Evolutionary conservation across 1,284 basidiomycete species (phyloP).

Genomic region (Melampsora americana): DNA sequence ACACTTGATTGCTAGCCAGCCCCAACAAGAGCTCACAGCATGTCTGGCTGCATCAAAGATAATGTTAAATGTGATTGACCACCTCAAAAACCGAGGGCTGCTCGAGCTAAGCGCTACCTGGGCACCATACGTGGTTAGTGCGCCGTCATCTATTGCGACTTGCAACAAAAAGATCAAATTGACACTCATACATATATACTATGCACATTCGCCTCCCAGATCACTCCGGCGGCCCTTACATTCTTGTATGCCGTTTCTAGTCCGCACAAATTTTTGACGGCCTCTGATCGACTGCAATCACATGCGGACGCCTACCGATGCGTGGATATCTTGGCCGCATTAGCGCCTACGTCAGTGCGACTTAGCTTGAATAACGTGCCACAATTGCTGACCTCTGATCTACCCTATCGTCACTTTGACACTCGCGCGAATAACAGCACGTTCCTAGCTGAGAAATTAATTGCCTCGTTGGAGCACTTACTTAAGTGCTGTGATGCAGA

Average conservation of each 20-base stretch:
- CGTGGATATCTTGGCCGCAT: conserved; percentile 5
- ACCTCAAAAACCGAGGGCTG: conserved; percentile 2
- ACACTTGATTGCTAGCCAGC: conserved; percentile 1
- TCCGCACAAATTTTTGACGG: neutral
- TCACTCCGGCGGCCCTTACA: conserved; percentile 14
- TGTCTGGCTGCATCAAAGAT: conserved; percentile 6
- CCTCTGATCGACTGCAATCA: conserved; percentile 10
- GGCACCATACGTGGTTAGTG: conserved; percentile 12
- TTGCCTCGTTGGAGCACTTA: neutral
- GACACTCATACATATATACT: neutral
- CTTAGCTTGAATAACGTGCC: too few relatives aligned
- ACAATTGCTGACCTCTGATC: too few relatives aligned
- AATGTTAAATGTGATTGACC: conserved; percentile 16
- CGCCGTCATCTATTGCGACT: neutral
- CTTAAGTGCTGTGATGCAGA: neutral
- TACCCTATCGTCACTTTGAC: too few relatives aligned
- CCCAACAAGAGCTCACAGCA: neutral
- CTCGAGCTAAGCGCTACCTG: conserved; percentile 14
- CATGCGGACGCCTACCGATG: conserved; percentile 24
- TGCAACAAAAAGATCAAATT: neutral
- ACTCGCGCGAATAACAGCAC: neutral
- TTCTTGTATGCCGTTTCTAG: conserved; percentile 8
- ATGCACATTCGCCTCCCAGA: neutral
- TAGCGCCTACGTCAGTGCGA: conserved; percentile 11
- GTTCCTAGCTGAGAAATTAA: neutral